Conservation (phyloP, 768 basidiomycete genomes). For the Tulasnella sp. region DNA sequence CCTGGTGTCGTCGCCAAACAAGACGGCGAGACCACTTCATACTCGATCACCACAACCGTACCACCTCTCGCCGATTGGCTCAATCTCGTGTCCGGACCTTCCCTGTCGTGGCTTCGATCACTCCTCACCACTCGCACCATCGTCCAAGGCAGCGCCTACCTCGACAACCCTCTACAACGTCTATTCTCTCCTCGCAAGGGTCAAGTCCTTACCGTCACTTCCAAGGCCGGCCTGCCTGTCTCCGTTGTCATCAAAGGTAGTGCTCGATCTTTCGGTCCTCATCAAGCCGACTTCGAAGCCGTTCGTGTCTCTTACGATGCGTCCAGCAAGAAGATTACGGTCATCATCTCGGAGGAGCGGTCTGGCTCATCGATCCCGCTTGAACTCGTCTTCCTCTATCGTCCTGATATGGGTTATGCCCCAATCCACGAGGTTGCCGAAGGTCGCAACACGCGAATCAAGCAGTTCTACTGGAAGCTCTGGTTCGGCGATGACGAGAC, state of each 20-base stretch:
- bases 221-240: conserved; percentile 46
- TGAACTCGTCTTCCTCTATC: conserved; percentile 75
- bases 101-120: conserved; percentile 82
- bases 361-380: conserved; percentile 73
- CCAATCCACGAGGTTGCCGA: conserved; percentile 88
- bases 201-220: conserved; percentile 69
- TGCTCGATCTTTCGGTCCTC: conserved; percentile 73
- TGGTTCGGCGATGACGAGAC: conserved; percentile 89
- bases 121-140: conserved; percentile 75
- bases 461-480: conserved; percentile 96
- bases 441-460: conserved; percentile 84
- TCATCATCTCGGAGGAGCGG: conserved; percentile 83
- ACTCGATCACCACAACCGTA: conserved; percentile 44
- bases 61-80: conserved; percentile 76
- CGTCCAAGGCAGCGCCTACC: conserved; percentile 79
- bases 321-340: conserved; percentile 54
- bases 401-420: conserved; percentile 80
- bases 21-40: conserved; percentile 45
- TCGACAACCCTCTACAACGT: conserved; percentile 85
- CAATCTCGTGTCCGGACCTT: conserved; percentile 73
- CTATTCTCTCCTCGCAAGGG: conserved; percentile 75
- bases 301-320: conserved; percentile 64
- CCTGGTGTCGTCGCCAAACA: conserved; percentile 50
- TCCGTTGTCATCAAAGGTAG: conserved; percentile 70
- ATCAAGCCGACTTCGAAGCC: conserved; percentile 75